Evolutionary conservation across 1,139 yeast species (phyloP).

Genomic region (Pichia sp.): DNA sequence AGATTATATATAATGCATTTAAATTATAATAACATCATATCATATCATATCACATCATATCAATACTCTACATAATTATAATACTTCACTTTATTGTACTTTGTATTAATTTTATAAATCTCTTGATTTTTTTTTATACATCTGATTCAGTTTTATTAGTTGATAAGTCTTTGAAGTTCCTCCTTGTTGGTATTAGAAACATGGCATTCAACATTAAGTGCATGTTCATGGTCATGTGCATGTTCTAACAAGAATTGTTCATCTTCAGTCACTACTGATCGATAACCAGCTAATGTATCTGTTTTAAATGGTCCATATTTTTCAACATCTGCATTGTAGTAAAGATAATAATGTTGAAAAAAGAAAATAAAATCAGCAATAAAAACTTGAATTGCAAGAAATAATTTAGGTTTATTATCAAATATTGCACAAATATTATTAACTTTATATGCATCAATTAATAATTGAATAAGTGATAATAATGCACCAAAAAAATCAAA

Average conservation of each 20-base stretch:
- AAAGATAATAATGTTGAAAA: constrained; percentile 28
- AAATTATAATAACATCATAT: too few relatives aligned
- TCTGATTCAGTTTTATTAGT: neutral
- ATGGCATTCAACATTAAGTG: constrained; percentile 13
- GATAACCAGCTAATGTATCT: constrained; percentile 11
- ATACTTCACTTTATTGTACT: too few relatives aligned
- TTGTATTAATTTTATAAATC: too few relatives aligned
- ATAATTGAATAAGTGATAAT: constrained; percentile 25
- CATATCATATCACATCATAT: too few relatives aligned
- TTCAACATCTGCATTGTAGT: constrained; percentile 20
- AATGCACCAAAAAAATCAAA: constrained; percentile 28
- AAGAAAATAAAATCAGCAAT: constrained; percentile 26
- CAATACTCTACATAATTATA: too few relatives aligned
- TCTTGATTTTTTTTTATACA: too few relatives aligned
- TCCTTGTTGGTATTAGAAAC: constrained; percentile 19
- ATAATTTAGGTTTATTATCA: constrained; percentile 28
- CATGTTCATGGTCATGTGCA: constrained; percentile 28
- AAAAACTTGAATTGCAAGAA: constrained; percentile 27
- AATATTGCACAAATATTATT: constrained; percentile 22
- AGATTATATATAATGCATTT: too few relatives aligned
- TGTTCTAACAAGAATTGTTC: constrained; percentile 28
- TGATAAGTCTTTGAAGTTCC: constrained; percentile 25
- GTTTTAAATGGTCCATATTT: constrained; percentile 18
- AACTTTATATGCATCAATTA: constrained; percentile 24
- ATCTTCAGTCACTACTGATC: constrained; percentile 25